Evolutionary conservation across 1,284 basidiomycete genomes (phyloP).

Genomic region (Thelephora terrestris): DNA sequence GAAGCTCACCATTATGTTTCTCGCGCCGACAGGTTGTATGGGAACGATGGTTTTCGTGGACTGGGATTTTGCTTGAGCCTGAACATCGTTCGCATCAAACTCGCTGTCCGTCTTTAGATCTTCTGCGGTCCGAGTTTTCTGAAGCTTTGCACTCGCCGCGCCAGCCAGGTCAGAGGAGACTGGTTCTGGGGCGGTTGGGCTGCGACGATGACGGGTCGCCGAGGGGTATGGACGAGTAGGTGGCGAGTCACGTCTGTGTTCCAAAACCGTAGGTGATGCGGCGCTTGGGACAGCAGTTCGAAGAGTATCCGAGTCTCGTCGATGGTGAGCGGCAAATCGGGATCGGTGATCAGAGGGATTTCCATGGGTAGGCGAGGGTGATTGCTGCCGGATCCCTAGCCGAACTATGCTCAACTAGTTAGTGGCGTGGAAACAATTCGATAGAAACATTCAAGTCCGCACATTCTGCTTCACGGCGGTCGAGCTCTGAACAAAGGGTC

Average conservation of each 20-base stretch:
- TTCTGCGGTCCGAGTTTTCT: slow-evolving; percentile 39
- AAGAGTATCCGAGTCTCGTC: slow-evolving; percentile 66
- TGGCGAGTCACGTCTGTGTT: slow-evolving; percentile 22
- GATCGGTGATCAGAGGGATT: slow-evolving; percentile 19
- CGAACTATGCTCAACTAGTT: slow-evolving; percentile 8
- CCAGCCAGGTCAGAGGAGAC: slow-evolving; percentile 32
- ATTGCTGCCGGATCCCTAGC: slow-evolving; percentile 33
- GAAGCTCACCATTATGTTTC: slow-evolving; percentile 23
- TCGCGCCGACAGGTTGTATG: slow-evolving; percentile 2
- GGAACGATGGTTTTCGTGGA: slow-evolving; percentile 9
- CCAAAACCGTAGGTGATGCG: slow-evolving; percentile 32
- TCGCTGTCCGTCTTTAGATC: slow-evolving; percentile 28
- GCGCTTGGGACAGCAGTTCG: slow-evolving; percentile 29
- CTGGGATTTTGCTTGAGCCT: slow-evolving; percentile 7
- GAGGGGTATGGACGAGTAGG: slow-evolving; percentile 16
- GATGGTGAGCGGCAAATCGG: slow-evolving; percentile 33
- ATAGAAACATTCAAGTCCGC: slow-evolving; percentile 26
- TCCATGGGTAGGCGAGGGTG: slow-evolving; percentile 43
- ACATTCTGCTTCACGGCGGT: slow-evolving; percentile 27
- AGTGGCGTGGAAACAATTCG: not conserved
- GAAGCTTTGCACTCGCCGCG: slow-evolving; percentile 11
- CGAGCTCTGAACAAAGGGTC: slow-evolving; percentile 17
- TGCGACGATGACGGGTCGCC: slow-evolving; percentile 35
- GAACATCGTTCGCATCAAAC: slow-evolving; percentile 14
- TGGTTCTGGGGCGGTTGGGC: slow-evolving; percentile 55